Percentiles rank a stretch among this genome's conserved stretches.
These are phyloP conservation scores for Psidium guajava DNA, from an alignment of 345 rosid genomes.

Conservation along the genomic window DNA sequence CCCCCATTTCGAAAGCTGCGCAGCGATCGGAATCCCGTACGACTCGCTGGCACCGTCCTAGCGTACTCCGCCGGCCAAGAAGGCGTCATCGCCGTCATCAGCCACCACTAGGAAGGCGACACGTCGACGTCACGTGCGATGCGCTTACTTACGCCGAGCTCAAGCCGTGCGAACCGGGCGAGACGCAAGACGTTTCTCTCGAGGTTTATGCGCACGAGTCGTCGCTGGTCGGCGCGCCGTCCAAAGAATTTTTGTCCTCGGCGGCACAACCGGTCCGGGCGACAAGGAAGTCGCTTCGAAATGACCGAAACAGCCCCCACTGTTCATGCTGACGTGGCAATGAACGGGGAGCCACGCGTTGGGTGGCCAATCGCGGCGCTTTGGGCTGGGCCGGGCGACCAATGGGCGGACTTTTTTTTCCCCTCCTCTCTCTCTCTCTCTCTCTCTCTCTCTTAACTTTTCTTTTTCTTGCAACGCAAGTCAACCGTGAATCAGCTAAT, in stretches of 20 bases:
- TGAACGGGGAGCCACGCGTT: not conserved
- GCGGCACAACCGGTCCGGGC: not conserved
- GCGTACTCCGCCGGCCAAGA: not conserved
- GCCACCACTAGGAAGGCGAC: not conserved
- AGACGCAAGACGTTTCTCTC: not conserved
- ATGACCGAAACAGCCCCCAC: not conserved
- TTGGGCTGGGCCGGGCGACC: not conserved
- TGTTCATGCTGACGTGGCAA: not conserved
- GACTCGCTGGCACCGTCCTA: not conserved
- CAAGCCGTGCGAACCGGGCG: not conserved
- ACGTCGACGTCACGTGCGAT: not conserved
- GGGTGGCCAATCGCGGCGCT: not conserved
- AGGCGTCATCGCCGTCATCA: not conserved
- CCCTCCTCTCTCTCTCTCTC: no score
- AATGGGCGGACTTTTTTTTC: no score
- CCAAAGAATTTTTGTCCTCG: not conserved
- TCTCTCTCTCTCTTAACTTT: no score
- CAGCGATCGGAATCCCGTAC: not conserved
- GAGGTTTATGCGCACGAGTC: not conserved
- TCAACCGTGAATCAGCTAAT: no score
- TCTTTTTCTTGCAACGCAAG: no score
- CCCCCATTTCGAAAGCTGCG: not conserved
- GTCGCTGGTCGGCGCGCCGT: not conserved
- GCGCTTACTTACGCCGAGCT: not conserved
- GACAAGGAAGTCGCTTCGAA: not conserved